Conservation (phyloP, 2,329 filamentous ascomycete genomes). For the Ophiostoma sp. region DNA sequence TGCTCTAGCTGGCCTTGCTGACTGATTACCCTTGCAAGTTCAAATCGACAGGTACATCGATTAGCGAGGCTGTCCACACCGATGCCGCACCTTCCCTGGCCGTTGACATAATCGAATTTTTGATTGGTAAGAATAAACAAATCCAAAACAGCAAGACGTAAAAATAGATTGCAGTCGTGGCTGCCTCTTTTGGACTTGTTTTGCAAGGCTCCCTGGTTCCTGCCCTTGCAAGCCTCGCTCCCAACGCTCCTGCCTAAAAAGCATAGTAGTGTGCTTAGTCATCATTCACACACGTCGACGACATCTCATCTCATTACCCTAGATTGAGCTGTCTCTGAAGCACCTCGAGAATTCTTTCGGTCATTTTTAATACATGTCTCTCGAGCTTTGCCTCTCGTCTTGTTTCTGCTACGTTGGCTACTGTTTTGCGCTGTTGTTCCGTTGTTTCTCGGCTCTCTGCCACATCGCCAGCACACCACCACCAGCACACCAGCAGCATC, state of each 20-base stretch:
- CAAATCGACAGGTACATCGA: background rate
- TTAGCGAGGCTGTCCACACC: slow-evolving; percentile 2
- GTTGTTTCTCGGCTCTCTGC: background rate
- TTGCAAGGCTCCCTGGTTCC: no score
- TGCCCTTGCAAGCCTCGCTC: background rate
- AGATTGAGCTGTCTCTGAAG: background rate
- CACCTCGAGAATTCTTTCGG: background rate
- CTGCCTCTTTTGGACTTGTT: background rate
- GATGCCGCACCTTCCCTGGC: slow-evolving; percentile 10
- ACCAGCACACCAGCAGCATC: background rate
- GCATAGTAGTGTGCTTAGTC: background rate
- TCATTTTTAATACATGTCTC: background rate
- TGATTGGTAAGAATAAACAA: background rate
- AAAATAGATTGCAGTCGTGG: no score
- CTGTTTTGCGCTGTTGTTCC: background rate
- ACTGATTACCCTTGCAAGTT: background rate
- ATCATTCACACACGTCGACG: background rate
- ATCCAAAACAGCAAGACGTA: background rate
- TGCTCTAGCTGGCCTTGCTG: background rate
- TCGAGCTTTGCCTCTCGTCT: background rate
- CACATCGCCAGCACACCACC: background rate
- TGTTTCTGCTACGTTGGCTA: background rate
- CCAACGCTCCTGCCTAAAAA: background rate
- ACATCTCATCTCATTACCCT: background rate
- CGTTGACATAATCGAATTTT: background rate